phyloP scores from a whole-genome alignment of 2,329 filamentous ascomycete species.

The Aspergillus phoenicis region DNA sequence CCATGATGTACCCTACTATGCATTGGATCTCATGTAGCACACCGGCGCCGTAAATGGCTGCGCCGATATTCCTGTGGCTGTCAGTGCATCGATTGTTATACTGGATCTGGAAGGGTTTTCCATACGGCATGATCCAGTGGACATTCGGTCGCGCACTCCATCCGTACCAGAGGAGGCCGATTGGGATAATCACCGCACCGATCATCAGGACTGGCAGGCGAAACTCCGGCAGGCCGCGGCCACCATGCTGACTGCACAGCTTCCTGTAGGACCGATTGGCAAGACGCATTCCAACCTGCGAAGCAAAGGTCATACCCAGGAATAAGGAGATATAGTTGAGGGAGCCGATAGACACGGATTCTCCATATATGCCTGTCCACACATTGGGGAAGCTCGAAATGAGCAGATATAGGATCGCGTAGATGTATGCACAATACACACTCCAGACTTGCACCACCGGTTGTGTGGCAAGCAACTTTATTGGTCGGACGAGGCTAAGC shows the following conservation, averaged over 20 bases:
- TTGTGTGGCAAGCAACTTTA: conserved; percentile 59
- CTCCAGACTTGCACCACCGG: conserved; percentile 61
- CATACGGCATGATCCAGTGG: conserved; percentile 55
- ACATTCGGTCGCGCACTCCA: conserved; percentile 53
- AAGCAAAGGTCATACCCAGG: conserved; percentile 61
- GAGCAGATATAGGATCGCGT: conserved; percentile 64
- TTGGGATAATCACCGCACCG: conserved; percentile 54
- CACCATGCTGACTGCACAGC: conserved; percentile 49
- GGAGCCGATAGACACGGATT: conserved; percentile 59
- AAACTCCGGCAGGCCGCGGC: conserved; percentile 56
- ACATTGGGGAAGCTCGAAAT: conserved; percentile 63
- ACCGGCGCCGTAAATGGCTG: conserved; percentile 52
- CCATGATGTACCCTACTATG: conserved; percentile 46
- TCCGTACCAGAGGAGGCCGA: conserved; percentile 59
- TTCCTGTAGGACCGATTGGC: conserved; percentile 53
- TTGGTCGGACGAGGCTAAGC: conserved; percentile 54
- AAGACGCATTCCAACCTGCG: conserved; percentile 50
- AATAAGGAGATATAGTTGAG: conserved; percentile 65
- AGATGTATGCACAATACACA: conserved; percentile 59
- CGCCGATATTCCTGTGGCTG: conserved; percentile 48
- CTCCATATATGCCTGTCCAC: conserved; percentile 58
- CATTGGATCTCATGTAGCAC: conserved; percentile 45
- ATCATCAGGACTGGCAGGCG: conserved; percentile 61
- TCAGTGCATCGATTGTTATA: neutral
- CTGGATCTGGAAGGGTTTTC: neutral